Percentiles rank a stretch among this genome's conserved stretches.
phyloP scores from a whole-genome alignment of 2,329 filamentous ascomycete genomes.

The Magnaporthiopsis poae region DNA sequence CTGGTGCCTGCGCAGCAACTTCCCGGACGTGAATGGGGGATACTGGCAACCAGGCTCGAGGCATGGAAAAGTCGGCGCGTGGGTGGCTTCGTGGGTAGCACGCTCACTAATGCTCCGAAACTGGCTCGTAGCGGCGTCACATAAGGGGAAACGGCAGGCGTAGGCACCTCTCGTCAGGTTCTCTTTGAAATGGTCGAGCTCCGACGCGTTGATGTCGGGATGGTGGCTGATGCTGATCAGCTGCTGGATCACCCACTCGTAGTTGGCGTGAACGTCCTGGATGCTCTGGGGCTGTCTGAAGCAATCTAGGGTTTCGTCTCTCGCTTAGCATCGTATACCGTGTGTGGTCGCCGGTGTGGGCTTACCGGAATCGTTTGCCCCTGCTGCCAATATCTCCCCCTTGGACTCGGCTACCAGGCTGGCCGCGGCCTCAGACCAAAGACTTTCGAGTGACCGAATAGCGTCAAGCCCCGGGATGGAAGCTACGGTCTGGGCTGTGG shows the following conservation, averaged over 20 bases:
- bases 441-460: no score
- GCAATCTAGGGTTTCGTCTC: neutral
- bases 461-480: no score
- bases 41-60: slow-evolving; percentile 4
- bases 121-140: neutral
- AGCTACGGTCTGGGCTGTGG: no score
- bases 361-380: neutral
- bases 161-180: slow-evolving; percentile 5
- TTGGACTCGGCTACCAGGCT: no score
- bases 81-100: slow-evolving; percentile 6
- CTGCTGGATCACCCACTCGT: slow-evolving; percentile 1
- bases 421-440: no score
- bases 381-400: neutral
- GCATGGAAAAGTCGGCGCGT: slow-evolving; percentile 7
- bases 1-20: neutral
- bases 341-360: no score
- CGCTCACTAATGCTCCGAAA: neutral
- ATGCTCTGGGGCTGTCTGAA: neutral
- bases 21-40: slow-evolving; percentile 4
- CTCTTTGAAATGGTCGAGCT: slow-evolving; percentile 7
- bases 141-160: slow-evolving; percentile 6
- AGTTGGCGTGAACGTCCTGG: neutral
- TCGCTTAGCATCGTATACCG: no score
- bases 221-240: slow-evolving; percentile 2
- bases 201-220: slow-evolving; percentile 1